Base-by-base conservation (phyloP, 1,139 yeast species). In the Debaryomyces singareniensis region DNA sequence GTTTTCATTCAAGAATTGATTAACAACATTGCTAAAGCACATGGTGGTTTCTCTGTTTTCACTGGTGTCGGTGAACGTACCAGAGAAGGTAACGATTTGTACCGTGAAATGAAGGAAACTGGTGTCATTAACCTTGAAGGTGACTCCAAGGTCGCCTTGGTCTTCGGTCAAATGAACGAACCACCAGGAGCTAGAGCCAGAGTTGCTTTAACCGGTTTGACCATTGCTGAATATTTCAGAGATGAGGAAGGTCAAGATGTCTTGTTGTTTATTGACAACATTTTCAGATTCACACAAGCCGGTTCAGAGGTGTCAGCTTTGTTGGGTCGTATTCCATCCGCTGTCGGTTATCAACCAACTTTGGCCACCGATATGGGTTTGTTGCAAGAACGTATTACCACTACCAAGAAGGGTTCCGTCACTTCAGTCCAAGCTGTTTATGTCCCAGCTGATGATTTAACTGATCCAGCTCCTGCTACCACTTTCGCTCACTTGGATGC, bases 171-270 rank as follows among this genome's bases (percentile, higher is more conserved):
- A 78, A 91, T 91, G 98, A 91, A 91, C 79, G 98, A 91, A 79
- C 98, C 98, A 62, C 98, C 98, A 55, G 98, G 98, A 75, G 98
- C 98, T 58, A 89, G 98, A 81, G 97, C 98, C 59, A 93, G 98
- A 82, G 98, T 91, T 67, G 98, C 98, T 58, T 77, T 91, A 68
- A 91, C 98, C 54, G 98, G 98, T 81, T 81, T 91, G 70, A 91
- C 98, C 71, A 87, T 91, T 69, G 98, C 98, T 58, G 98, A 91
- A 77, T 91, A 91, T 78, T 91, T 91, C 93, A 93, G 98, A 86
- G 98, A 91, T 70, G 98, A 85, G 72, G 98, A 91, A 75, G 98
- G 98, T 70, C 97, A 91, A 77, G 98, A 91, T 83, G 98, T 91
- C 71, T 79, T 91, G 81, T 81, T 91, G 66, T 91, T 91, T 79